These are phyloP conservation scores for Microascus cirrosus DNA, from an alignment of 2,329 filamentous ascomycete genomes.

Conservation along the genomic window DNA sequence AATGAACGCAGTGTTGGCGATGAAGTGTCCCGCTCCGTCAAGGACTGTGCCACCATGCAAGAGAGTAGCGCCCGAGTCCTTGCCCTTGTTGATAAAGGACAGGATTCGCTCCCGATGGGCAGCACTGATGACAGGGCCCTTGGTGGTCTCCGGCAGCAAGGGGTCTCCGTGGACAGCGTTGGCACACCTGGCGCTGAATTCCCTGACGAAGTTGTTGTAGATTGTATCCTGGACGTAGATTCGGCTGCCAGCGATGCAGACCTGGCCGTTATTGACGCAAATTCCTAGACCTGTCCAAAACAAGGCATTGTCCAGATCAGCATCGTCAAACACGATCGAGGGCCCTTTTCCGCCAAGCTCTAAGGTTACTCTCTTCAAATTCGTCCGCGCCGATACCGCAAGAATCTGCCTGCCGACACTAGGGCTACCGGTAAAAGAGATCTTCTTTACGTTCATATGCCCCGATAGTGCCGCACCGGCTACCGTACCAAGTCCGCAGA, in stretches of 20 bases:
- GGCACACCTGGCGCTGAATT: too few relatives aligned
- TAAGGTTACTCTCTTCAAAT: constrained; percentile 73
- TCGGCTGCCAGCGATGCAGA: constrained; percentile 67
- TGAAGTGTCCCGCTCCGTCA: too few relatives aligned
- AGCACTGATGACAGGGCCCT: too few relatives aligned
- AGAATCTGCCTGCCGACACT: constrained; percentile 64
- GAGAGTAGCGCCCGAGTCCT: too few relatives aligned
- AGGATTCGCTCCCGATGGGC: too few relatives aligned
- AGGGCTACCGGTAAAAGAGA: constrained; percentile 74
- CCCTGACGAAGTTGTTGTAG: too few relatives aligned
- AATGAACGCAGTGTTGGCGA: too few relatives aligned
- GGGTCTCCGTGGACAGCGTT: too few relatives aligned
- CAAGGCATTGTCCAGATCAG: constrained; percentile 66
- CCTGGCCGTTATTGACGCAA: constrained; percentile 55
- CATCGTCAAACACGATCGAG: constrained; percentile 71
- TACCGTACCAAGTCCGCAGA: constrained; percentile 67
- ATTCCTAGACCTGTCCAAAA: constrained; percentile 67
- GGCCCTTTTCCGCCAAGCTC: constrained; percentile 73
- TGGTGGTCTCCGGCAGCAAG: too few relatives aligned
- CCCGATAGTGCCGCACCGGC: constrained; percentile 66
- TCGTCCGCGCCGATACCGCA: constrained; percentile 67
- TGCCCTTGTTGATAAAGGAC: too few relatives aligned
- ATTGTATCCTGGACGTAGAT: constrained; percentile 79
- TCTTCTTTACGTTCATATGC: constrained; percentile 75
- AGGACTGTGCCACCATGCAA: too few relatives aligned